Evolutionary conservation across 2,329 filamentous ascomycete species (phyloP).

Genomic region (Phoma sp.): DNA sequence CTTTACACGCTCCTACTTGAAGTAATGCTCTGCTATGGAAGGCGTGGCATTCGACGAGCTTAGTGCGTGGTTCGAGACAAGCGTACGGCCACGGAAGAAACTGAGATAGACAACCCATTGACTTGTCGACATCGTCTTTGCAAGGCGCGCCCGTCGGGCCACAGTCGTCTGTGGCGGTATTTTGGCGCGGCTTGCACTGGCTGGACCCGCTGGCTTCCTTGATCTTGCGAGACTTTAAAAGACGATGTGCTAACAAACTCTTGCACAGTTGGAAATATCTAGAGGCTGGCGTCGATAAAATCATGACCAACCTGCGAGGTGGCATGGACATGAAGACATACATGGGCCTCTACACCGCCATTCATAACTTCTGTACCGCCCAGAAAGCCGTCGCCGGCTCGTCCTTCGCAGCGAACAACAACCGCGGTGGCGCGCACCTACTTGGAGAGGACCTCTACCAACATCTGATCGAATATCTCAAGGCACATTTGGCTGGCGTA

Average conservation of each 20-base stretch:
- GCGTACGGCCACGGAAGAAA: background rate
- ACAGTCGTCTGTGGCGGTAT: background rate
- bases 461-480: constrained; percentile 85
- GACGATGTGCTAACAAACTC: constrained; percentile 20
- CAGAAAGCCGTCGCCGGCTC: constrained; percentile 83
- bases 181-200: background rate
- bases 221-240: background rate
- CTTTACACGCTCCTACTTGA: background rate
- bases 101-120: background rate
- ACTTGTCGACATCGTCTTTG: background rate
- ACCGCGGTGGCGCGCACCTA: constrained; percentile 88
- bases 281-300: constrained; percentile 84
- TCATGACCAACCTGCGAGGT: constrained; percentile 90
- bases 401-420: constrained; percentile 57
- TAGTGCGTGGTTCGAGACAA: background rate
- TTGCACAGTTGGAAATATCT: constrained; percentile 85
- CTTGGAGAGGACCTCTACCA: constrained; percentile 96
- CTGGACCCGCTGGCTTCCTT: background rate
- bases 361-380: constrained; percentile 99
- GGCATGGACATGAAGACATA: constrained; percentile 97
- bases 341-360: constrained; percentile 96
- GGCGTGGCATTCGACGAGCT: background rate
- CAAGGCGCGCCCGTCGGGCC: background rate
- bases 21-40: background rate
- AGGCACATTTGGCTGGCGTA: constrained; percentile 74